Evolutionary conservation across 2,329 filamentous ascomycete species (phyloP).

Genomic region (Colletotrichum graminicola): DNA sequence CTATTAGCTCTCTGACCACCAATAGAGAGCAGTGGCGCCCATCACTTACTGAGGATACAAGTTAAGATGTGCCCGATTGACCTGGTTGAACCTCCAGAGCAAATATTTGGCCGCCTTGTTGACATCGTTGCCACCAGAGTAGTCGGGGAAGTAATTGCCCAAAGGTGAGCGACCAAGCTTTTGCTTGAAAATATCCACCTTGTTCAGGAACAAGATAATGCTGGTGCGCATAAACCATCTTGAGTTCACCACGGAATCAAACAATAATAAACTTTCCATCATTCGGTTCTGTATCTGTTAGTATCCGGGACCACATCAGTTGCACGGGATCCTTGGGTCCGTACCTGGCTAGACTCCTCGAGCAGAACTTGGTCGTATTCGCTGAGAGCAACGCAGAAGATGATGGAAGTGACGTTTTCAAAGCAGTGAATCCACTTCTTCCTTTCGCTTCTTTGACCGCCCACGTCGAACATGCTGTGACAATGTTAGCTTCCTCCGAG

Average conservation of each 20-base stretch:
- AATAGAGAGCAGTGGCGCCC: constrained; percentile 20
- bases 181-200: constrained; percentile 97
- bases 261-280: constrained; percentile 97
- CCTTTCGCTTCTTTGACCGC: constrained; percentile 94
- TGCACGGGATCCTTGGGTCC: constrained; percentile 43
- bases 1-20: constrained; percentile 24
- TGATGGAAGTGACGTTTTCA: constrained; percentile 99
- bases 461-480: constrained; percentile 97
- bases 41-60: constrained; percentile 92
- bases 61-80: constrained; percentile 95
- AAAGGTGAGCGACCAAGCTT: constrained; percentile 91
- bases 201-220: constrained; percentile 98
- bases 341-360: constrained; percentile 96
- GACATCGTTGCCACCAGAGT: constrained; percentile 96
- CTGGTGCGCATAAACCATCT: constrained; percentile 99
- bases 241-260: constrained; percentile 98
- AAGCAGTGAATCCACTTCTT: constrained; percentile 99
- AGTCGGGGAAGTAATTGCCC: constrained; percentile 97
- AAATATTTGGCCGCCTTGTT: constrained; percentile 98
- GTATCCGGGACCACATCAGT: not conserved
- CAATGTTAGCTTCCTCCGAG: not conserved
- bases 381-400: constrained; percentile 97
- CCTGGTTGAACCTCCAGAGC: constrained; percentile 98
- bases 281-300: constrained; percentile 83
- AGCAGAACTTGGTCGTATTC: constrained; percentile 98